Conservation (phyloP, 2,329 filamentous ascomycete genomes). For the Amauroascus verrucosus region DNA sequence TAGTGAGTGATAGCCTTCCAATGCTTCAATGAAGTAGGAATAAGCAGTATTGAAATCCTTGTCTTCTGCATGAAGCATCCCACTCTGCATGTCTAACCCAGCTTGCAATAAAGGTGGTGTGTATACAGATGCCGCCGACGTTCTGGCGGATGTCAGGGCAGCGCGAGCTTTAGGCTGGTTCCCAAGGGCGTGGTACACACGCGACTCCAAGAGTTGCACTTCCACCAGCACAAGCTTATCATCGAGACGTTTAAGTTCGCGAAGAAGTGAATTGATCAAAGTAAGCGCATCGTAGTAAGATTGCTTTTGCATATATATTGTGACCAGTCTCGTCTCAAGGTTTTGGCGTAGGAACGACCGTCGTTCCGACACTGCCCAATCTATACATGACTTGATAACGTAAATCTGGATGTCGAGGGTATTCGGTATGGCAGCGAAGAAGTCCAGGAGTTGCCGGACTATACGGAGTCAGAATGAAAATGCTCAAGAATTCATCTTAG, state of each 20-base stretch:
- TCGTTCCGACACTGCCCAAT: conserved; percentile 92
- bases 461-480: conserved; percentile 12
- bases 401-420: conserved; percentile 87
- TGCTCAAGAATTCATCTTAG: background rate
- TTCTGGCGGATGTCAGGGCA: conserved; percentile 85
- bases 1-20: conserved; percentile 91
- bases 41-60: conserved; percentile 98
- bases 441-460: conserved; percentile 95
- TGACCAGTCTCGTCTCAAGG: conserved; percentile 88
- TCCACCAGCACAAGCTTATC: conserved; percentile 97
- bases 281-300: conserved; percentile 94
- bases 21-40: conserved; percentile 97
- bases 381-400: conserved; percentile 98
- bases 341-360: conserved; percentile 95
- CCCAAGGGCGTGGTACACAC: conserved; percentile 92
- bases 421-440: conserved; percentile 88
- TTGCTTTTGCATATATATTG: conserved; percentile 93
- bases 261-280: conserved; percentile 90
- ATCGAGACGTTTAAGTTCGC: conserved; percentile 93
- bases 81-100: conserved; percentile 96
- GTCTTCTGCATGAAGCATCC: conserved; percentile 97
- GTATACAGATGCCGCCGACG: conserved; percentile 92
- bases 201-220: conserved; percentile 91
- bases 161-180: conserved; percentile 95
- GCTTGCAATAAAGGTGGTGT: conserved; percentile 91